These are phyloP conservation scores for Aspergillus niger DNA, from an alignment of 2,329 filamentous ascomycete species.

Conservation along the genomic window DNA sequence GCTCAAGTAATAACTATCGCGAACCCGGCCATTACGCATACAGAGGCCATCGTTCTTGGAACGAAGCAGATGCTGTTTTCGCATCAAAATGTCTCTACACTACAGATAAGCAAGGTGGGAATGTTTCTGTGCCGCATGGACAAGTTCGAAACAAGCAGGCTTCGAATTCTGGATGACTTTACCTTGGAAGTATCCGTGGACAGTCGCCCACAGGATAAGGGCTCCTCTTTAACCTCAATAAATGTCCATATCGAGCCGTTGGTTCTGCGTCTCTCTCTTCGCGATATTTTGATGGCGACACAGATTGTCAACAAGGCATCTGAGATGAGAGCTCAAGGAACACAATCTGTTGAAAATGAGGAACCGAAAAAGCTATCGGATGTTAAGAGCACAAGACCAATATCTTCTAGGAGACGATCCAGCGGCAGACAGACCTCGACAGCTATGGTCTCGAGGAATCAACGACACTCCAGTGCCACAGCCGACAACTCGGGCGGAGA, in stretches of 20 bases:
- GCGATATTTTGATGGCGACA: slow-evolving; percentile 90
- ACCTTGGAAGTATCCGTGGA: slow-evolving; percentile 89
- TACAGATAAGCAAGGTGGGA: slow-evolving; percentile 90
- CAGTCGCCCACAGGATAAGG: slow-evolving; percentile 61
- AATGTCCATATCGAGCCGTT: slow-evolving; percentile 87
- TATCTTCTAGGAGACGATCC: slow-evolving; percentile 52
- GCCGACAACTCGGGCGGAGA: slow-evolving; percentile 40
- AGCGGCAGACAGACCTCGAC: slow-evolving; percentile 45
- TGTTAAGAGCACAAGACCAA: slow-evolving; percentile 36
- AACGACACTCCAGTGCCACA: slow-evolving; percentile 49
- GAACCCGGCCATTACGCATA: slow-evolving; percentile 84
- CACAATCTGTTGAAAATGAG: slow-evolving; percentile 53
- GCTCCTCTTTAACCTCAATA: slow-evolving; percentile 71
- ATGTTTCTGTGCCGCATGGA: slow-evolving; percentile 99
- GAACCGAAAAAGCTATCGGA: slow-evolving; percentile 55
- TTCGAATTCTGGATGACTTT: slow-evolving; percentile 96
- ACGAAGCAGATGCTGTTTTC: slow-evolving; percentile 92
- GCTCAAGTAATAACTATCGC: slow-evolving; percentile 96
- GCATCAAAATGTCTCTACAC: slow-evolving; percentile 87
- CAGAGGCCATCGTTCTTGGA: slow-evolving; percentile 92
- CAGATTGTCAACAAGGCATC: slow-evolving; percentile 91
- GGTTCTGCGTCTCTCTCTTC: slow-evolving; percentile 83
- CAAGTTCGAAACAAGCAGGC: slow-evolving; percentile 83
- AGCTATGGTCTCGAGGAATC: slow-evolving; percentile 48
- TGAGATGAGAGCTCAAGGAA: slow-evolving; percentile 68